phyloP scores from a whole-genome alignment of 805 yeast genomes.

The Yarrowia osloensis region DNA sequence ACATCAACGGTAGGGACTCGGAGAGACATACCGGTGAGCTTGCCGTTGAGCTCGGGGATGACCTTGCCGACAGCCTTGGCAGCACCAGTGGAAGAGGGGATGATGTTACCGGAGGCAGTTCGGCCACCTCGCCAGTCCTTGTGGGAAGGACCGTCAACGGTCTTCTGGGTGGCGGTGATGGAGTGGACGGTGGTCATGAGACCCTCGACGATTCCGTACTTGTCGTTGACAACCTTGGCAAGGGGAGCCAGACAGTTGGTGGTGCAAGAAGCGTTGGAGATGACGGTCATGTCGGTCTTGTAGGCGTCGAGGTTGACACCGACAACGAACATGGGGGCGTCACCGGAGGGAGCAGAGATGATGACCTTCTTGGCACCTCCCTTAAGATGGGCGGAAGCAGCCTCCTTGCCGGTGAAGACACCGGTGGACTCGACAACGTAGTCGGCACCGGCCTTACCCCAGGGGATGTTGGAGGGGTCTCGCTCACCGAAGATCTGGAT shows the following conservation, averaged over 20 bases:
- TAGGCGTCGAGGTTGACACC: conserved; percentile 86
- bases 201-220: conserved; percentile 86
- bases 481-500: conserved; percentile 74
- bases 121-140: conserved; percentile 99
- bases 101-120: conserved; percentile 87
- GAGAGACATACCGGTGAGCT: conserved; percentile 90
- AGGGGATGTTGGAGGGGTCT: conserved; percentile 85
- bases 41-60: conserved; percentile 86
- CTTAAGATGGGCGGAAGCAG: conserved; percentile 79
- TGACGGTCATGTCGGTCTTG: conserved; percentile 70
- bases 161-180: conserved; percentile 94
- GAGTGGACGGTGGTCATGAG: conserved; percentile 96
- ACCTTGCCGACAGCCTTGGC: conserved; percentile 98
- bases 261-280: conserved; percentile 94
- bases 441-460: conserved; percentile 82
- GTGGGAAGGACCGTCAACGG: conserved; percentile 95
- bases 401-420: conserved; percentile 81
- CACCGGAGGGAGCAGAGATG: conserved; percentile 91
- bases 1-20: conserved; percentile 94
- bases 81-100: conserved; percentile 96
- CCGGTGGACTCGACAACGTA: conserved; percentile 92
- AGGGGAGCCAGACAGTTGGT: conserved; percentile 95
- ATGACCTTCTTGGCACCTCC: conserved; percentile 95
- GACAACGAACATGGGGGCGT: conserved; percentile 92
- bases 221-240: conserved; percentile 85